A percentile compares a stretch with the other conserved stretches of the same genome.
These are phyloP conservation scores for Dioscorea zingiberensis DNA, from an alignment of 106 monocot species.

Conservation along the genomic window DNA sequence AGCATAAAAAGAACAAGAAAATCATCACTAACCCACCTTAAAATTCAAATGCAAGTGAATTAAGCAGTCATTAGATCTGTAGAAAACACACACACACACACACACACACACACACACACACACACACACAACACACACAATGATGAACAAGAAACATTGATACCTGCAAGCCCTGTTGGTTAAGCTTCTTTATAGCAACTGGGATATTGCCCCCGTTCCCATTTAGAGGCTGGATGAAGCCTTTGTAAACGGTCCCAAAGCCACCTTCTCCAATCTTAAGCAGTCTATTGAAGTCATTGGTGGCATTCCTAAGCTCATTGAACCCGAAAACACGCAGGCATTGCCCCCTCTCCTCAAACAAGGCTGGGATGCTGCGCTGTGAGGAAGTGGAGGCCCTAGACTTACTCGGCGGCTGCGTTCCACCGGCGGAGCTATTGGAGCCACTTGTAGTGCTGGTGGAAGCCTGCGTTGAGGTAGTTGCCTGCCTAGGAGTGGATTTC, in stretches of 20 bases:
- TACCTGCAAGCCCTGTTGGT: constrained; percentile 43
- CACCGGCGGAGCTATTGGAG: constrained; percentile 16
- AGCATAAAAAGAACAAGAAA: no score
- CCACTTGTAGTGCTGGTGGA: constrained; percentile 19
- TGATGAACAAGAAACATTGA: not conserved
- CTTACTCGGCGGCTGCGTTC: constrained; percentile 25
- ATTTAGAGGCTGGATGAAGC: constrained; percentile 24
- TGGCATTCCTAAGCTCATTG: constrained; percentile 37
- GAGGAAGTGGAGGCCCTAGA: constrained; percentile 38
- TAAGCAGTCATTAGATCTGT: no score
- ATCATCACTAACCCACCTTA: no score
- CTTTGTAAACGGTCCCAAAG: constrained; percentile 54
- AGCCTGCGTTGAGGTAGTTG: not conserved
- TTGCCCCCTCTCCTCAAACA: constrained; percentile 40
- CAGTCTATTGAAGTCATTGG: constrained; percentile 40
- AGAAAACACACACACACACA: no score
- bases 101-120: not conserved
- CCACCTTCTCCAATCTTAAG: constrained; percentile 60
- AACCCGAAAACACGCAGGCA: constrained; percentile 33
- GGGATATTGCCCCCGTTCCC: constrained; percentile 17
- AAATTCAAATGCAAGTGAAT: no score
- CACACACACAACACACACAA: not conserved
- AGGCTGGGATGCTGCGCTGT: constrained; percentile 34
- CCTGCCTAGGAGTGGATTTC: constrained; percentile 1
- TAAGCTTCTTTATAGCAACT: constrained; percentile 55